phyloP scores from a whole-genome alignment of 73 alveolate species.

The Paramecium caudatum region DNA sequence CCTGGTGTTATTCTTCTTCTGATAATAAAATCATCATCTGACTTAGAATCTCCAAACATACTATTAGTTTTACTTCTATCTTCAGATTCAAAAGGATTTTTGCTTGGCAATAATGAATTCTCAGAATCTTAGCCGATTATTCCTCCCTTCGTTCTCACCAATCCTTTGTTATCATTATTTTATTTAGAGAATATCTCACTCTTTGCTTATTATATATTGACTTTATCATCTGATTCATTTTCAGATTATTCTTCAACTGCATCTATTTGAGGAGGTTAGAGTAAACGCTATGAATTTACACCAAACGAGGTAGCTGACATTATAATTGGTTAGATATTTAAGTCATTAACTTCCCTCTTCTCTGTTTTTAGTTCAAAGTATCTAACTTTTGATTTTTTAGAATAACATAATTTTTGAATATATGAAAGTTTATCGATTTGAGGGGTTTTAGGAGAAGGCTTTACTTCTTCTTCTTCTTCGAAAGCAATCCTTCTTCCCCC shows the following conservation, averaged over 20 bases:
- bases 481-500: neutral
- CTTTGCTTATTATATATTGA: neutral
- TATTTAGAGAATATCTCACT: neutral
- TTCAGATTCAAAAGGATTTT: neutral
- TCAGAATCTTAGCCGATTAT: neutral
- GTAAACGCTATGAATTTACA: neutral
- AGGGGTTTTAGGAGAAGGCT: no score
- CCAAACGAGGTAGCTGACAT: constrained; percentile 15
- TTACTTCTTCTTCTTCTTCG: neutral
- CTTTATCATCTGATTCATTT: neutral
- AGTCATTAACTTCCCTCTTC: neutral
- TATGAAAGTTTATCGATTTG: neutral
- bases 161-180: neutral
- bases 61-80: neutral
- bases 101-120: neutral
- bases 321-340: neutral
- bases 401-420: neutral
- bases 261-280: neutral
- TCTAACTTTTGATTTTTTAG: neutral
- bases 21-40: neutral
- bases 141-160: constrained; percentile 15
- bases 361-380: neutral
- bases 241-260: neutral
- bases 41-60: neutral
- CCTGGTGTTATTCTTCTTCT: no score